Conservation (phyloP, 2,329 filamentous ascomycete species). For the Teratosphaeria destructans region DNA sequence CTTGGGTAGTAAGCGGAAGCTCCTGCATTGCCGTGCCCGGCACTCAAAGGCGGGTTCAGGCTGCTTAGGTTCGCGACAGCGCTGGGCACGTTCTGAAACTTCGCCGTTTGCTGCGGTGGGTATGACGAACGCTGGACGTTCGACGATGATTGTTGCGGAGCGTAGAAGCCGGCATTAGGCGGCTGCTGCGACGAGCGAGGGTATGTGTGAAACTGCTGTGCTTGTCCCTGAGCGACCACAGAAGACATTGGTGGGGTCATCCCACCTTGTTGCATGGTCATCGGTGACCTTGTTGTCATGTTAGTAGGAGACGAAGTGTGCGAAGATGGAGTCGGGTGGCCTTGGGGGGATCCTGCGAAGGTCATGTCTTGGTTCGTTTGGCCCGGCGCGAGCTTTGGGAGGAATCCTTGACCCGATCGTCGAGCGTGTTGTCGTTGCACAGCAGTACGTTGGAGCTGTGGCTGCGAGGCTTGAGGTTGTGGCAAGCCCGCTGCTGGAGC, state of each 20-base stretch:
- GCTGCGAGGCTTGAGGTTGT: constrained; percentile 32
- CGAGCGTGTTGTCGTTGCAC: constrained; percentile 57
- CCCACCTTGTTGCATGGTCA: constrained; percentile 49
- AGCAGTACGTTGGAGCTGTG: constrained; percentile 66
- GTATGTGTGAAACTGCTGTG: constrained; percentile 33
- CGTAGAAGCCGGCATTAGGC: constrained; percentile 33
- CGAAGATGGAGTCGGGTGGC: constrained; percentile 71
- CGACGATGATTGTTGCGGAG: constrained; percentile 27
- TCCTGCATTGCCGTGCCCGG: constrained; percentile 24
- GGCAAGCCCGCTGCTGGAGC: constrained; percentile 51
- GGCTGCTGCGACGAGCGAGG: constrained; percentile 32
- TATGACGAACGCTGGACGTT: constrained; percentile 14
- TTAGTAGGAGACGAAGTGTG: constrained; percentile 60
- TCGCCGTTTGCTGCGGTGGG: constrained; percentile 10
- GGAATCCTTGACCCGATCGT: constrained; percentile 23
- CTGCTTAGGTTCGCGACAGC: constrained; percentile 10
- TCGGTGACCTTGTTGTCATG: constrained; percentile 48
- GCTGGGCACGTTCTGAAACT: constrained; percentile 16
- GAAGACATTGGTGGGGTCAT: constrained; percentile 53
- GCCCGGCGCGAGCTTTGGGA: constrained; percentile 28
- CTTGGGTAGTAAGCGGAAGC: constrained; percentile 62
- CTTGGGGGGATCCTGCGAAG: constrained; percentile 56
- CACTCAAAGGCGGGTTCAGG: constrained; percentile 8
- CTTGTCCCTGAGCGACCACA: constrained; percentile 41
- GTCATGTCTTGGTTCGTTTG: constrained; percentile 31